Evolutionary conservation across 352 stramenopile species (phyloP), one percentile per base, ranked within the genome.

Genomic region (Globisporangium rhizosaccharum): DNA sequence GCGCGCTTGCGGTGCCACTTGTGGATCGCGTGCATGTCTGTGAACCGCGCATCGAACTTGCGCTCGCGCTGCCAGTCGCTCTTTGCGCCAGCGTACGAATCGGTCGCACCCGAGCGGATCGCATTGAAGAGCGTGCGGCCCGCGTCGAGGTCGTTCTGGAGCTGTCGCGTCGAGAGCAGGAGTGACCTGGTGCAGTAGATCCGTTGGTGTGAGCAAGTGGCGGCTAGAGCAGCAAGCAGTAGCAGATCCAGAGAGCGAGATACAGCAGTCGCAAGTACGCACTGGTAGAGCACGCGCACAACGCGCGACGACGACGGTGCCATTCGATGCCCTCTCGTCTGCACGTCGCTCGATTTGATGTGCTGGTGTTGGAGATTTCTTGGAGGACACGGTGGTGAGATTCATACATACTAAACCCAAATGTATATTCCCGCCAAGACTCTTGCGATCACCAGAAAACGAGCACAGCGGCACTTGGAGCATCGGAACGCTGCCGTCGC

Each of bases 31-130:
- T 71, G 60, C 48, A 84, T 71, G 54, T 87, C 79, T 11, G 76
- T 62, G 3, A 92, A 64, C 1, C 78, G 76, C 30, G 61, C 67
- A 18, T 79, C 69, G 33, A 89, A 89, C 48, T 68, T 57, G 15
- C 79, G 80, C 59, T 92, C 81, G 23, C 79, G 81, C 61, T 87
- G 79, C 85, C 81, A 92, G 64, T 92, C 81, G 53, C 64, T 62
- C 54, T 83, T 86, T 33, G 87, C 69, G 36, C 72, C 79, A 10
- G 79, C 58, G 49, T 92, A 92, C 41, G 82, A 83, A 33, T 82
- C 56, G 30, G 87, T 70, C 1, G 73, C 77, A 9, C 81, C 79
- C 0, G 82, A 90, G 6, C 85, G 82, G 10, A 94, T 66, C 20
- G 79, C 82, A 23, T 74, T 72, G 61, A 78, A 85, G 42, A 92